A percentile compares a stretch with the other conserved stretches of the same genome.
These are phyloP conservation scores for Polyplosphaeria fusca DNA, from an alignment of 495 filamentous ascomycete genomes.

Conservation along the genomic window DNA sequence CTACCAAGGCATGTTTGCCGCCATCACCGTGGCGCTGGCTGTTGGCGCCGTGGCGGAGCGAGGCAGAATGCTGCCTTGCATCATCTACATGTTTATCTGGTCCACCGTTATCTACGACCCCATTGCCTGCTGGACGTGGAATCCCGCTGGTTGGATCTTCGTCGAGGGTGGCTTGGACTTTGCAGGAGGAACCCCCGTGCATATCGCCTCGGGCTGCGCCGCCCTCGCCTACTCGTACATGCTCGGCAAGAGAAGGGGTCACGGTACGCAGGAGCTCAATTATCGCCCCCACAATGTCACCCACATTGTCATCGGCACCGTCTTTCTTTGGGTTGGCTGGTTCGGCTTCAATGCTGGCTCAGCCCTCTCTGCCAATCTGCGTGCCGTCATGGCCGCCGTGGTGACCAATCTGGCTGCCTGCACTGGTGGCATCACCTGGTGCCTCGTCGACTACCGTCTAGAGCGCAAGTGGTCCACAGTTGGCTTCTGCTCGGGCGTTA, in stretches of 20 bases:
- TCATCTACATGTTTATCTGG: conserved; percentile 98
- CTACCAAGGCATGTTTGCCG: conserved; percentile 97
- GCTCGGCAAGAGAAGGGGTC: conserved; percentile 78
- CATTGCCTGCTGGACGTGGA: conserved; percentile 99
- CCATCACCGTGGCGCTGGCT: conserved; percentile 89
- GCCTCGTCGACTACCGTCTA: conserved; percentile 86
- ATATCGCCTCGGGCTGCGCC: conserved; percentile 86
- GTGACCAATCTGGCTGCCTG: conserved; percentile 75
- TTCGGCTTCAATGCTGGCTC: conserved; percentile 97
- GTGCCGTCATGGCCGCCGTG: conserved; percentile 73
- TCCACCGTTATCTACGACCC: conserved; percentile 90
- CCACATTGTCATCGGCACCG: conserved; percentile 92
- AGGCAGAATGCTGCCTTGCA: conserved; percentile 88
- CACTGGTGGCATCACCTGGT: conserved; percentile 93
- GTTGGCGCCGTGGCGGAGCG: conserved; percentile 91
- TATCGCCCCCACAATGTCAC: conserved; percentile 98
- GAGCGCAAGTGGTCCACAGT: conserved; percentile 97
- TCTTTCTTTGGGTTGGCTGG: conserved; percentile 99
- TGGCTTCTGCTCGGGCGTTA: conserved; percentile 91
- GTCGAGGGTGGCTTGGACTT: conserved; percentile 88
- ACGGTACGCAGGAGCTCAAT: conserved; percentile 84
- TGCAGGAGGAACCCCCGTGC: conserved; percentile 92
- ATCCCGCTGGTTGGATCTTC: conserved; percentile 77
- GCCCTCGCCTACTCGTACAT: conserved; percentile 85
- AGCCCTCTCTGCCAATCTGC: conserved; percentile 83